These are phyloP conservation scores for Fusarium sororula DNA, from an alignment of 2,329 filamentous ascomycete genomes.

Conservation along the genomic window DNA sequence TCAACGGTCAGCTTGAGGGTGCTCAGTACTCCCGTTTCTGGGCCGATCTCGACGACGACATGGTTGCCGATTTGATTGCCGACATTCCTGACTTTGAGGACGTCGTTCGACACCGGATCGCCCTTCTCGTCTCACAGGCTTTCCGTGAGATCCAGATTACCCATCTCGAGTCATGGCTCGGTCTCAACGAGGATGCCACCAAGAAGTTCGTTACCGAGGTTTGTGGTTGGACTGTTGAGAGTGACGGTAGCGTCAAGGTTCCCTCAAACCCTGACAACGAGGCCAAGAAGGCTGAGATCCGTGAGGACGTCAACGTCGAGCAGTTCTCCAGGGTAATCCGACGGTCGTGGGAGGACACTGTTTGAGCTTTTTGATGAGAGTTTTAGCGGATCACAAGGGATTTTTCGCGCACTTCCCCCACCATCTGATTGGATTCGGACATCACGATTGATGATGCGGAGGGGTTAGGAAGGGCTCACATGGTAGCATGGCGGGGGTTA, in stretches of 20 bases:
- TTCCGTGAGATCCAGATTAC: conserved; percentile 76
- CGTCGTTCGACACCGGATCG: conserved; percentile 88
- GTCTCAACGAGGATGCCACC: conserved; percentile 72
- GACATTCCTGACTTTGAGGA: conserved; percentile 97
- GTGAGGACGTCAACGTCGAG: conserved; percentile 93
- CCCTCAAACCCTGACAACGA: conserved; percentile 97
- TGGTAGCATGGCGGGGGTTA: conserved; percentile 45
- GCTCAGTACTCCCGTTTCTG: conserved; percentile 94
- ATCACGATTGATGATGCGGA: conserved; percentile 44
- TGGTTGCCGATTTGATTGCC: conserved; percentile 94
- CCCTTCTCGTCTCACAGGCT: conserved; percentile 82
- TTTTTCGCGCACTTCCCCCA: conserved; percentile 31
- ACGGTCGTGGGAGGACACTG: conserved; percentile 81
- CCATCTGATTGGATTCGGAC: conserved; percentile 39
- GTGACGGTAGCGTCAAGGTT: conserved; percentile 73
- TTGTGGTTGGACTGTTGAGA: conserved; percentile 85
- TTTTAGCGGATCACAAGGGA: conserved; percentile 28
- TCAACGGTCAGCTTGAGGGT: conserved; percentile 88
- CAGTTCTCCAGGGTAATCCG: conserved; percentile 84
- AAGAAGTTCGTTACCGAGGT: conserved; percentile 85
- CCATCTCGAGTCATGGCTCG: conserved; percentile 79
- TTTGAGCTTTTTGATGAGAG: conserved; percentile 40
- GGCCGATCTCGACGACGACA: conserved; percentile 91
- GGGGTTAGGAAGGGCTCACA: conserved; percentile 40
- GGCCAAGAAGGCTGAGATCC: conserved; percentile 92